Percentiles rank a stretch among this genome's conserved stretches.
Conservation (phyloP, 495 filamentous ascomycete species). For the Penicillium verhagenii region DNA sequence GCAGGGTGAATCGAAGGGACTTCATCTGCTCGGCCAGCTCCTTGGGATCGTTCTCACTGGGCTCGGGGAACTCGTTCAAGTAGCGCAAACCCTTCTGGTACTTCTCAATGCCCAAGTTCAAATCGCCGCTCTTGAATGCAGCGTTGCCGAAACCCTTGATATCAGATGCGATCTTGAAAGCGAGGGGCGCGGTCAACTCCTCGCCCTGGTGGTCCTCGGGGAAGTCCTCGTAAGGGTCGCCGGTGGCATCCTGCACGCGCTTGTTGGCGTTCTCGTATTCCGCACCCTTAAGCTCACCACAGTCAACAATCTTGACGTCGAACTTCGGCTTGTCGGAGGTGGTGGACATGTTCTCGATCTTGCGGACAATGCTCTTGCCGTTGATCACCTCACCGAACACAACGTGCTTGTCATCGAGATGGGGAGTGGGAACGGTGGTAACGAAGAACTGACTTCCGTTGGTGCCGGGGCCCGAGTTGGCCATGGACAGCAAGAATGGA, state of each 20-base stretch:
- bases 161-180: constrained; percentile 71
- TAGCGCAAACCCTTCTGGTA: constrained; percentile 98
- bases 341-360: constrained; percentile 85
- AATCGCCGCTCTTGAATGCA: constrained; percentile 79
- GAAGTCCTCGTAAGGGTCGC: constrained; percentile 94
- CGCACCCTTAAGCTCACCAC: constrained; percentile 75
- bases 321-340: constrained; percentile 74
- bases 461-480: constrained; percentile 90
- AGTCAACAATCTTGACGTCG: constrained; percentile 76
- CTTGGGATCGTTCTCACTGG: constrained; percentile 61
- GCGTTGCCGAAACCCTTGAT: constrained; percentile 91
- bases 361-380: constrained; percentile 86
- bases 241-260: constrained; percentile 71
- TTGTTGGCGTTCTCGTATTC: constrained; percentile 61
- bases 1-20: constrained; percentile 70
- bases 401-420: constrained; percentile 92
- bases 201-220: constrained; percentile 79
- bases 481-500: constrained; percentile 95
- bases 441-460: constrained; percentile 99
- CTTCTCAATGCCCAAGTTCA: constrained; percentile 76
- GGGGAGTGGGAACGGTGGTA: constrained; percentile 89
- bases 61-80: constrained; percentile 79
- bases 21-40: constrained; percentile 66
- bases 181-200: constrained; percentile 55
- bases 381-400: constrained; percentile 63